A percentile compares a stretch with the other conserved stretches of the same genome.
These are phyloP conservation scores for Echium plantagineum DNA, from an alignment of 257 asterid species.

Conservation along the genomic window DNA sequence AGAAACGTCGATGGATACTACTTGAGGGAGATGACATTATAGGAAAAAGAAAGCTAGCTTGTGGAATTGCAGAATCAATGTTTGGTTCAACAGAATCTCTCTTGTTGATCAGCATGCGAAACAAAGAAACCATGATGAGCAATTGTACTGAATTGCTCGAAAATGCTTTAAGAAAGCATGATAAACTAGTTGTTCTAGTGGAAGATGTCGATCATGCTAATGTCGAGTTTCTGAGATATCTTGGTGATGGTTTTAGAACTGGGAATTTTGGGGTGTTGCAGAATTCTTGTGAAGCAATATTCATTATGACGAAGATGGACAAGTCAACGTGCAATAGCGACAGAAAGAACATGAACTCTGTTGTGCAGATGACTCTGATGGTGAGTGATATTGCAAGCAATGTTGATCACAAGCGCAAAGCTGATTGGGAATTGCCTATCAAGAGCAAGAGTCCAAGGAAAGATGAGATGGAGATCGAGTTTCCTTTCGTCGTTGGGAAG, in stretches of 20 bases:
- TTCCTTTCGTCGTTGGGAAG: constrained; percentile 14
- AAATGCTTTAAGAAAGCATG: constrained; percentile 30
- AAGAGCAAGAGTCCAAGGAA: constrained; percentile 27
- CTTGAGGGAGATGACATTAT: constrained; percentile 53
- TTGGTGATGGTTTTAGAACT: constrained; percentile 22
- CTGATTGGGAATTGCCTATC: constrained; percentile 29
- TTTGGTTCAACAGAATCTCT: constrained; percentile 50
- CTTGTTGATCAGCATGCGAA: constrained; percentile 34
- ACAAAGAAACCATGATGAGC: constrained; percentile 5
- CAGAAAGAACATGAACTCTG: constrained; percentile 10
- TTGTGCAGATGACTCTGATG: constrained; percentile 34
- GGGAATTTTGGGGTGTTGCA: constrained; percentile 13
- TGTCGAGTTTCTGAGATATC: constrained; percentile 32
- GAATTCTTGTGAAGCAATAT: constrained; percentile 17
- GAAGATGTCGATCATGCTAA: constrained; percentile 54
- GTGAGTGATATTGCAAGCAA: constrained; percentile 15
- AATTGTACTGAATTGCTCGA: constrained; percentile 28
- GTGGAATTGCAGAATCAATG: constrained; percentile 36
- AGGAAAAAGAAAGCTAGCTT: constrained; percentile 52
- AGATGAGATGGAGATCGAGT: constrained; percentile 21
- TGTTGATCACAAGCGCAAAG: constrained; percentile 42
- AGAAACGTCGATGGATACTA: constrained; percentile 34
- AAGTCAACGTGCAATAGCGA: constrained; percentile 7
- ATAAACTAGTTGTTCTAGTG: constrained; percentile 36
- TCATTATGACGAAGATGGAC: constrained; percentile 35